These are phyloP conservation scores for Amanita fuliginea DNA, from an alignment of 768 basidiomycete species.

Conservation along the genomic window DNA sequence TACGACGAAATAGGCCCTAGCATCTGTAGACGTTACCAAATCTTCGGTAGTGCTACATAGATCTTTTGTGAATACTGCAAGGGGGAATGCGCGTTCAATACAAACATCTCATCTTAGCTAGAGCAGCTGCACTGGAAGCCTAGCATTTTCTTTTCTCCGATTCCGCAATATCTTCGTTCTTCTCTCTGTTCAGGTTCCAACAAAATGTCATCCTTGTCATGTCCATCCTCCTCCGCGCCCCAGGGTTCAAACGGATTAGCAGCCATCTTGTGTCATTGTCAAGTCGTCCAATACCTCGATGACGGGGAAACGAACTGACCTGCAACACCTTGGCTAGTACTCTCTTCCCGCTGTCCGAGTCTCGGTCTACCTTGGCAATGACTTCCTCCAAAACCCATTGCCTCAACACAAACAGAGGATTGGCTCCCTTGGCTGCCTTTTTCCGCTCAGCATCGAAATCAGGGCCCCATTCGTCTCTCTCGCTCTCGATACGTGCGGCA, in stretches of 20 bases:
- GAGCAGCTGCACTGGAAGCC: conserved; percentile 95
- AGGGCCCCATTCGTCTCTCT: conserved; percentile 34
- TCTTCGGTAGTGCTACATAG: conserved; percentile 83
- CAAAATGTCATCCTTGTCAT: conserved; percentile 23
- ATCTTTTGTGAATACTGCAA: not conserved
- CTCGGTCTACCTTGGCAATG: conserved; percentile 64
- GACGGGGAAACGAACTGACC: conserved; percentile 30
- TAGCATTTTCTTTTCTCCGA: conserved; percentile 65
- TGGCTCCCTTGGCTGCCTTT: conserved; percentile 43
- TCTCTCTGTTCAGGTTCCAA: conserved; percentile 51
- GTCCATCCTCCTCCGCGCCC: conserved; percentile 63
- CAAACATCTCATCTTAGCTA: conserved; percentile 35
- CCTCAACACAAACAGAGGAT: conserved; percentile 86
- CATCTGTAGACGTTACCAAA: conserved; percentile 87
- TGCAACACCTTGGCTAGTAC: conserved; percentile 74
- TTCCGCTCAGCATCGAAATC: conserved; percentile 37
- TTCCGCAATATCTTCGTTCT: conserved; percentile 65
- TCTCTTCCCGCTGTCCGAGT: conserved; percentile 49
- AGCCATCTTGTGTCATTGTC: conserved; percentile 55
- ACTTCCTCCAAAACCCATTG: conserved; percentile 97
- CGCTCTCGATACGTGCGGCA: conserved; percentile 43
- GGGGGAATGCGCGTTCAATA: not conserved
- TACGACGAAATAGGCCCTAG: conserved; percentile 91
- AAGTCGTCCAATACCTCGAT: not conserved
- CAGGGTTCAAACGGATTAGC: conserved; percentile 76